Evolutionary conservation across 345 rosid species (phyloP), one percentile per base, ranked within the genome.

Genomic region (Tarenaya hassleriana): DNA sequence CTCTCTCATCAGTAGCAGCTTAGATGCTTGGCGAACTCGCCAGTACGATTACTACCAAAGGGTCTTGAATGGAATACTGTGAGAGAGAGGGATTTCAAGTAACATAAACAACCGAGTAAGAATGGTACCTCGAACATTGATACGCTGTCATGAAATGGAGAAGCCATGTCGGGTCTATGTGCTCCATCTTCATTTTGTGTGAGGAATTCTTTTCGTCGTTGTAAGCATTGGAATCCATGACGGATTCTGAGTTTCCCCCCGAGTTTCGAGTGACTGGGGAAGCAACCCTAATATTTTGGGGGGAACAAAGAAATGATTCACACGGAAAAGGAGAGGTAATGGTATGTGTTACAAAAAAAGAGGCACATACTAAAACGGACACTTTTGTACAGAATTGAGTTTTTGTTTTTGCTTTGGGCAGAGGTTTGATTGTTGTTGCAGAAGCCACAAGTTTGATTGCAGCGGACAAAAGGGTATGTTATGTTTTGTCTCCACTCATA

Each of bases 1-100:
- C 11, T 85, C 97, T 55, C 84, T 94, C 51, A 94, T 94, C 75
- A 81, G 99, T 70, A 88, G 89, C 75, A 94, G 97, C 74, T 69
- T 94, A 75, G 99, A 94, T 80, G 99, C 99, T 15, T 94, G 99
- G 99, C 75, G 99, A 61, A 88, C 97, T 14, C 78, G 99, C 38
- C 99, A 94, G 33, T 94, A 94, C 47, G 99, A 94, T 69, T 94
- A 94, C 69, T 94, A 94, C 69, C 99, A 94, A 69, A 80, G 81
- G 62, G 97, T 94, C 37, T 70, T 94, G 71, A 94, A 94, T 73
- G 99, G 99, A 57, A 94, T 94, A 62, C 71, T 94, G 71, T 88
- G 87, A 86, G 29, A 24, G 29, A 24, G n/a, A n/a, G n/a, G 19
- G 6, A 9, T 31, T 13, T 18, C 52, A 45, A 15, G 46, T 52